A percentile compares a stretch with the other conserved stretches of the same genome.
phyloP scores from a whole-genome alignment of 2,329 filamentous ascomycete genomes.

The Colletotrichum sp. region DNA sequence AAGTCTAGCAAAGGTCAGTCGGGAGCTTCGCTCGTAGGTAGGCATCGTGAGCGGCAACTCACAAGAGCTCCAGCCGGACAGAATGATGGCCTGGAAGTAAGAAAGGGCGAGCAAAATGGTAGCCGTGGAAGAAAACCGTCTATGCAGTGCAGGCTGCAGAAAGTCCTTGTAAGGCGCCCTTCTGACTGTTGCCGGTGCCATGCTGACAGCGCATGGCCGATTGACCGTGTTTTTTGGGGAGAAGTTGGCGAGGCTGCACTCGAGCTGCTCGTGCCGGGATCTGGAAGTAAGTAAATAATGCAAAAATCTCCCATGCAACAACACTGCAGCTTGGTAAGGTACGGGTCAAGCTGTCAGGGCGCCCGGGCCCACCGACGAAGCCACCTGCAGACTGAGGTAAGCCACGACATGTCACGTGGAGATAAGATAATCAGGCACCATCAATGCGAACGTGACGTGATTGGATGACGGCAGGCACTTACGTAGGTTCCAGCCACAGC shows the following conservation, averaged over 20 bases:
- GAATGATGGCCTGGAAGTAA: slow-evolving; percentile 73
- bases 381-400: not conserved
- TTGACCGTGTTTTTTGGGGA: slow-evolving; percentile 28
- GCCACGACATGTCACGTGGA: not conserved
- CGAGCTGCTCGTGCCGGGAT: slow-evolving; percentile 13
- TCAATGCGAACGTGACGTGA: not conserved
- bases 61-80: slow-evolving; percentile 75
- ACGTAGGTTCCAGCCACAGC: slow-evolving; percentile 20
- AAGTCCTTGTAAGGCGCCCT: slow-evolving; percentile 82
- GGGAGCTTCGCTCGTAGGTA: not conserved
- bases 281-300: slow-evolving; percentile 29
- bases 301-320: slow-evolving; percentile 22
- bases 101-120: slow-evolving; percentile 72
- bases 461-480: slow-evolving; percentile 2
- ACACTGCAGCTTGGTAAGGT: slow-evolving; percentile 2
- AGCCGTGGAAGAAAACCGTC: slow-evolving; percentile 82
- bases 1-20: slow-evolving; percentile 57
- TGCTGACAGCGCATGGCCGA: slow-evolving; percentile 52
- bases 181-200: slow-evolving; percentile 60
- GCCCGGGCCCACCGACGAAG: not conserved
- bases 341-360: not conserved
- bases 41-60: slow-evolving; percentile 37
- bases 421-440: slow-evolving; percentile 10
- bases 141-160: slow-evolving; percentile 85
- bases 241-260: slow-evolving; percentile 24